A percentile compares a stretch with the other conserved stretches of the same genome.
Evolutionary conservation across 495 filamentous ascomycete species (phyloP).

Genomic region (Podospora pseudoanserina): DNA sequence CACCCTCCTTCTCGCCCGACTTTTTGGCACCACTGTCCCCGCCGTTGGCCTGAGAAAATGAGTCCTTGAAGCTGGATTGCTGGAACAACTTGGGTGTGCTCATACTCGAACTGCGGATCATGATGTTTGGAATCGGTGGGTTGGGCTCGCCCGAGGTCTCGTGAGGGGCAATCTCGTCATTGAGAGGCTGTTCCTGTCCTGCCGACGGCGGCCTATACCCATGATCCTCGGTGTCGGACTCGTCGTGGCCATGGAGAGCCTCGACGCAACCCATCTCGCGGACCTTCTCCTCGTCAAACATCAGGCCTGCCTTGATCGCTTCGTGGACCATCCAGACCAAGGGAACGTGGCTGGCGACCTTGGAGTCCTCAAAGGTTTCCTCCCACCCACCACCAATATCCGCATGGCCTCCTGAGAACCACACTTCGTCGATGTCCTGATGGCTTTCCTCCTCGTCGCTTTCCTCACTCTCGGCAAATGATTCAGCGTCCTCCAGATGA

Average conservation of each 20-base stretch:
- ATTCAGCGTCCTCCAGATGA: constrained; percentile 31
- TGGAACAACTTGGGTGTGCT: constrained; percentile 26
- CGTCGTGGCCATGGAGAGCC: constrained; percentile 23
- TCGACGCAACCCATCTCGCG: constrained; percentile 57
- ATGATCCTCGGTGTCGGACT: background rate
- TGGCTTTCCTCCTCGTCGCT: constrained; percentile 55
- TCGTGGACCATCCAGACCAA: constrained; percentile 84
- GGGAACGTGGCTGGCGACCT: constrained; percentile 67
- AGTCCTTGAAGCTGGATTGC: constrained; percentile 10
- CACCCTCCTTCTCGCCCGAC: background rate
- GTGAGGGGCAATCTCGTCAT: background rate
- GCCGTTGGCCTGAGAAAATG: background rate
- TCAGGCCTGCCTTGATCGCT: constrained; percentile 67
- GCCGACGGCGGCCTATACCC: background rate
- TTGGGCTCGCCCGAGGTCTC: background rate
- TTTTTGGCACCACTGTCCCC: background rate
- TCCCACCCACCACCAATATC: constrained; percentile 87
- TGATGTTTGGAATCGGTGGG: constrained; percentile 34
- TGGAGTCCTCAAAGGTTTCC: constrained; percentile 56
- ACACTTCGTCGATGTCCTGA: constrained; percentile 78
- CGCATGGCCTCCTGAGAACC: constrained; percentile 80
- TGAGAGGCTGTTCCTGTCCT: background rate
- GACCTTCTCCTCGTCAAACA: constrained; percentile 67
- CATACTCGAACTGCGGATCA: constrained; percentile 33
- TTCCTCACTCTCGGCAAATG: constrained; percentile 28